Evolutionary conservation across 305 asterid species (phyloP).

Genomic region (Fraxinus sp.): DNA sequence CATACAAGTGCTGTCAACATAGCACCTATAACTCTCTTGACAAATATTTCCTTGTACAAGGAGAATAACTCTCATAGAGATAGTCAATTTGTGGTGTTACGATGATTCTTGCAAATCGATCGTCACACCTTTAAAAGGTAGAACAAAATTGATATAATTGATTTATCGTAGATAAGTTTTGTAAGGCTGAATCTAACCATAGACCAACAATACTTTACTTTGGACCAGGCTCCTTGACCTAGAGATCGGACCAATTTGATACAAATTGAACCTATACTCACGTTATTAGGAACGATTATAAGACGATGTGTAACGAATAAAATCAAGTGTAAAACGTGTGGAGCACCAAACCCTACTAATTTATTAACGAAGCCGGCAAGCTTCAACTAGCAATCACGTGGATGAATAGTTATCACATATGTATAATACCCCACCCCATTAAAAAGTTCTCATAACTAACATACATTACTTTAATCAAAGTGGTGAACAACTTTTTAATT

Average conservation of each 20-base stretch:
- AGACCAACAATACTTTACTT: not conserved
- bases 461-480: not conserved
- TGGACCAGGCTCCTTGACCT: not conserved
- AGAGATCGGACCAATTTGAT: not conserved
- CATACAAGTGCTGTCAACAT: too few species aligned
- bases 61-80: too few species aligned
- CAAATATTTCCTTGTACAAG: too few species aligned
- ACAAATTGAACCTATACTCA: not conserved
- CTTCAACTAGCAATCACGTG: constrained; percentile 54
- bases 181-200: not conserved
- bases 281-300: not conserved
- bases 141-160: too few species aligned
- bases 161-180: too few species aligned
- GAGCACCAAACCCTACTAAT: not conserved
- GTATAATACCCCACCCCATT: not conserved
- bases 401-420: constrained; percentile 34
- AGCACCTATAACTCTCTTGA: too few species aligned
- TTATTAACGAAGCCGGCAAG: constrained; percentile 31
- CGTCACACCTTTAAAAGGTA: too few species aligned
- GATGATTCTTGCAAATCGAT: too few species aligned
- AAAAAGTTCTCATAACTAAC: not conserved
- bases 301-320: not conserved
- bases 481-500: not conserved
- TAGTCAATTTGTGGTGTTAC: not conserved
- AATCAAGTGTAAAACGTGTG: not conserved